Base-by-base conservation (phyloP, 768 basidiomycete species). In the Panaeolus cyanescens region DNA sequence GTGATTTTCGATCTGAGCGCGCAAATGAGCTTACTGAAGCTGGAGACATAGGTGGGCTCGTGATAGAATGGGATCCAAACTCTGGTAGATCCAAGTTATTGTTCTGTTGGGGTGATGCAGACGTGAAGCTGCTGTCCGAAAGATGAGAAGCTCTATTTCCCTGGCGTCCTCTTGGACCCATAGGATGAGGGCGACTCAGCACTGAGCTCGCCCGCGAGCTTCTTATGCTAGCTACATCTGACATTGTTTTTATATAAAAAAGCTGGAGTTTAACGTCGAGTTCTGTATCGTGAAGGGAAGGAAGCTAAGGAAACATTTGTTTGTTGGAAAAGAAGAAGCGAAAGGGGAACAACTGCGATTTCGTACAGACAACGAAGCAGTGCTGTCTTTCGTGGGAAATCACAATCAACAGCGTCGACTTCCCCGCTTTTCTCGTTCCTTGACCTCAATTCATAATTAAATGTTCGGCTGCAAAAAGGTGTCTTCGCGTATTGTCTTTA, bases 111-210 rank as follows among this genome's bases (percentile, higher is more conserved):
- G 30, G 45, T 33, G 22, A 40, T 8, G 40, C 62, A 19, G 58
- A 45, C 13, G 39, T 32, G 50, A 36, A 40, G 9, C 34, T 45
- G 34, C 40, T 36, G 45, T 56, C 37, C n/a, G 40, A 20, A n/a
- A 58, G 4, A n/a, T 39, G 56, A 37, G 56, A 58, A 58, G 40
- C 25, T 37, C 45, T 59, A 34, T 13, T 62, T 28, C 58, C 36
- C 39, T 40, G 39, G 15, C 62, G 62, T 17, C 40, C 56, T 55
- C 62, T 63, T 34, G 62, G 62, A 5, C 62, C 62, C 20, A 59
- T 22, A 50, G 62, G 62, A 31, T 60, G 59, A 37, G 62, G 62
- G 25, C 62, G 58, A 32, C 37, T 56, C 17, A 63, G 55, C 19
- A 63, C 15, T 19, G 58, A 20, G 25, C 55, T 63, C 37, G 58